Conservation (phyloP, 192 early-diverging fungal species). For the Blastocladiella britannica region DNA sequence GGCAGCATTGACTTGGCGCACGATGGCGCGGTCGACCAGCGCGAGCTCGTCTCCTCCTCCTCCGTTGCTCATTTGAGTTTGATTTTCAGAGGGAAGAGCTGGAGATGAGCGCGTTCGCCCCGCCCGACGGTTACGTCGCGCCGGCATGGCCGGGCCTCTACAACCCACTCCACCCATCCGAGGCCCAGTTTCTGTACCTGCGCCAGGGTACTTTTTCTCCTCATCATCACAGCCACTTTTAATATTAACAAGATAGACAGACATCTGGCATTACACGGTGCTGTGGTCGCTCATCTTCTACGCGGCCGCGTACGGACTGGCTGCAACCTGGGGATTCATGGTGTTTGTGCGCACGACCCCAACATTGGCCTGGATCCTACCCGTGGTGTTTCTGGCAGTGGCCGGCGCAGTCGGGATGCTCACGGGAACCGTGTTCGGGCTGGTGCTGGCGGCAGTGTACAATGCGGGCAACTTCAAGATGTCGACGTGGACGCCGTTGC, state of each 20-base stretch:
- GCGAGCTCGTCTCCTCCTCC: too few species aligned
- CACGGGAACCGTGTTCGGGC: constrained; percentile 17
- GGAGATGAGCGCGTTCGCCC: constrained; percentile 1
- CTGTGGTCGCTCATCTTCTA: constrained; percentile 41
- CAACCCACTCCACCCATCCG: constrained; percentile 21
- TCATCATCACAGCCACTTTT: neutral
- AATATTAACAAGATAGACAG: constrained; percentile 9
- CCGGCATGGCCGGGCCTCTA: constrained; percentile 31
- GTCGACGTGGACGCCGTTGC: constrained; percentile 50
- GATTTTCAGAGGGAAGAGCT: too few species aligned
- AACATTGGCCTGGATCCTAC: constrained; percentile 13
- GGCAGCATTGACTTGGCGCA: too few species aligned
- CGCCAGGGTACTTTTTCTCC: constrained; percentile 12
- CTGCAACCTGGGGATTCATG: constrained; percentile 29
- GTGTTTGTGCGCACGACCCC: constrained; percentile 24
- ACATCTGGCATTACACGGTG: constrained; percentile 35
- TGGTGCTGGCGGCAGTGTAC: constrained; percentile 32
- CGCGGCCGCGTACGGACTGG: constrained; percentile 30
- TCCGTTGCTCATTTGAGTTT: too few species aligned
- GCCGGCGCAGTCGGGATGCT: constrained; percentile 16
- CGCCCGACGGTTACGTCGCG: constrained; percentile 9
- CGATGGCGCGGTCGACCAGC: too few species aligned
- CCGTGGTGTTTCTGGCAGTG: constrained; percentile 12
- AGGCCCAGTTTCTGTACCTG: constrained; percentile 22
- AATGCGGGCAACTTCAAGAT: constrained; percentile 39